A percentile compares a stretch with the other conserved stretches of the same genome.
Evolutionary conservation across 345 rosid genomes (phyloP).

Genomic region (Schrenkiella parvula): DNA sequence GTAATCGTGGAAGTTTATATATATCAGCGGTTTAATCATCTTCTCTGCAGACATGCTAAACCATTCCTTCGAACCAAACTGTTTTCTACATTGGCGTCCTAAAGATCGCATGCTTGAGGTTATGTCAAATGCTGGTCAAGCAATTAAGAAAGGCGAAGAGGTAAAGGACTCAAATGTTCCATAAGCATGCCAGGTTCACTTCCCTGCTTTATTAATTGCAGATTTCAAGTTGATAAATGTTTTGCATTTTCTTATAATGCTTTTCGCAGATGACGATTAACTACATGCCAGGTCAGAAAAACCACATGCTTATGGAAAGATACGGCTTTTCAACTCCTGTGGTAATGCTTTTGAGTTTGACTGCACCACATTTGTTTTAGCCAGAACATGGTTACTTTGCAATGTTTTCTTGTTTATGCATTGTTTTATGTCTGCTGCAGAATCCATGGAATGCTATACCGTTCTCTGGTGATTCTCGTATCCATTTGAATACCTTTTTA

Average conservation of each 20-base stretch:
- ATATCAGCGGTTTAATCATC: neutral
- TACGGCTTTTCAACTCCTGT: slow-evolving; percentile 88
- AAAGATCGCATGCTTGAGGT: slow-evolving; percentile 97
- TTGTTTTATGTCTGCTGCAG: slow-evolving; percentile 39
- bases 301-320: slow-evolving; percentile 70
- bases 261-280: slow-evolving; percentile 73
- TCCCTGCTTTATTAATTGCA: neutral
- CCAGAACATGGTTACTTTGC: neutral
- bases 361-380: neutral
- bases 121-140: slow-evolving; percentile 91
- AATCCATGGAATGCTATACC: slow-evolving; percentile 84
- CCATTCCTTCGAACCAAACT: slow-evolving; percentile 86
- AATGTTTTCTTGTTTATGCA: neutral
- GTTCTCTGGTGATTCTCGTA: slow-evolving; percentile 68
- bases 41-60: slow-evolving; percentile 79
- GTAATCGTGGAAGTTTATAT: neutral
- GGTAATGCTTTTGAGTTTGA: slow-evolving; percentile 40
- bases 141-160: slow-evolving; percentile 79
- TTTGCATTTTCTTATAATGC: neutral
- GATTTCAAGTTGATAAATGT: neutral
- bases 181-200: slow-evolving; percentile 8
- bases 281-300: slow-evolving; percentile 64
- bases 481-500: slow-evolving; percentile 83
- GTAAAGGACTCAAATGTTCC: slow-evolving; percentile 33
- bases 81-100: slow-evolving; percentile 92